Evolutionary conservation across 345 rosid species (phyloP).

Genomic region (Cardamine resedifolia): DNA sequence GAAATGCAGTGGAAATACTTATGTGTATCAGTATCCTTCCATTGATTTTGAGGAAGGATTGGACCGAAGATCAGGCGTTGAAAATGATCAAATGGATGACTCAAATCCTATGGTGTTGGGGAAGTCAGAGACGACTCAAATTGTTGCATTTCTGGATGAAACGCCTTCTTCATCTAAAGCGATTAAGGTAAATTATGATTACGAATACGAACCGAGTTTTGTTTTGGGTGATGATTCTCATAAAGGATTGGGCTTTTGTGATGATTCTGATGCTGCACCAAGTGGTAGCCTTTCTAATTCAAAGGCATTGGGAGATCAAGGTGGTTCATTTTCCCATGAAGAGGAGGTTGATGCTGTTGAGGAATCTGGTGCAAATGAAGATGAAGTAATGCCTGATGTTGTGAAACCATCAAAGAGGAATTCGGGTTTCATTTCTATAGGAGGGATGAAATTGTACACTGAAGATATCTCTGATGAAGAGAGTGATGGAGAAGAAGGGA

Average conservation of each 20-base stretch:
- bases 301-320: slow-evolving; percentile 45
- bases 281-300: slow-evolving; percentile 48
- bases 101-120: slow-evolving; percentile 47
- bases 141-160: slow-evolving; percentile 67
- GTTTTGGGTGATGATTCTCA: slow-evolving; percentile 62
- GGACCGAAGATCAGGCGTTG: slow-evolving; percentile 20
- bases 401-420: slow-evolving; percentile 46
- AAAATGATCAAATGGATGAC: slow-evolving; percentile 27
- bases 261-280: slow-evolving; percentile 51
- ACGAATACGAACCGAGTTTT: slow-evolving; percentile 63
- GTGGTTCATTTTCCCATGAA: slow-evolving; percentile 37
- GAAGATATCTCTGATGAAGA: slow-evolving; percentile 69
- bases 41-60: slow-evolving; percentile 43
- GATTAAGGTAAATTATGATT: slow-evolving; percentile 40
- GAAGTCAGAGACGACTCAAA: slow-evolving; percentile 45
- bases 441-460: slow-evolving; percentile 69
- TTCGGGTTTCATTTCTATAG: slow-evolving; percentile 76
- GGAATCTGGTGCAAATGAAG: slow-evolving; percentile 31
- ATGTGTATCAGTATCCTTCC: slow-evolving; percentile 54
- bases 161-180: slow-evolving; percentile 43
- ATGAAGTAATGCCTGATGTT: slow-evolving; percentile 42
- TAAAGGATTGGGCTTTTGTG: slow-evolving; percentile 62
- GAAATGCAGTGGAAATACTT: slow-evolving; percentile 41
- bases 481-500: slow-evolving; percentile 45
- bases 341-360: slow-evolving; percentile 43